phyloP scores from a whole-genome alignment of 2,329 filamentous ascomycete genomes.

The Xylariaceae sp. region DNA sequence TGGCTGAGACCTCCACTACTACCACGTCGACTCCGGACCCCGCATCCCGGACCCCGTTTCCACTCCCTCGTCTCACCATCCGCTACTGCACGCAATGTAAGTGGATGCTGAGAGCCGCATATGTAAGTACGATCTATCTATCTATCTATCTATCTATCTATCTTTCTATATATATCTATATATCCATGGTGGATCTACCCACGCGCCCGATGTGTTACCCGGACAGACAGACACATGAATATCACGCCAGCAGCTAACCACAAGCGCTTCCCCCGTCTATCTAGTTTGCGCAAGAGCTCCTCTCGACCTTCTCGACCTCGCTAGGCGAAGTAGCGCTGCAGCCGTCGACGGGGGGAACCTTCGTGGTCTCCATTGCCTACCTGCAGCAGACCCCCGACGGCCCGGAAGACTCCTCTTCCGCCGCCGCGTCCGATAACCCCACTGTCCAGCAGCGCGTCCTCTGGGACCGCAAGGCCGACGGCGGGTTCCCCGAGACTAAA shows the following conservation, averaged over 20 bases:
- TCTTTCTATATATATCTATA: not conserved
- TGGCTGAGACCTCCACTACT: constrained; percentile 27
- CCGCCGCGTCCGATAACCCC: constrained; percentile 39
- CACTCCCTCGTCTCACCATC: constrained; percentile 78
- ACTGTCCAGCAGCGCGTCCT: constrained; percentile 55
- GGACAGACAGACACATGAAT: not conserved
- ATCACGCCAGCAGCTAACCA: constrained; percentile 10
- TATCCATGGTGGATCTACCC: not conserved
- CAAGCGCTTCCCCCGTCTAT: not conserved
- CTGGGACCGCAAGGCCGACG: constrained; percentile 87
- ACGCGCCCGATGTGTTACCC: not conserved
- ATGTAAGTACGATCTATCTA: constrained; percentile 59
- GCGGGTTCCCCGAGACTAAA: constrained; percentile 93
- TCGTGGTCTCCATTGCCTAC: constrained; percentile 69
- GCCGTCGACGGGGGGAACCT: constrained; percentile 82
- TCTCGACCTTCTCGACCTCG: constrained; percentile 84
- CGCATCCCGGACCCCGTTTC: constrained; percentile 31
- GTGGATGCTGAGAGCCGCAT: constrained; percentile 86
- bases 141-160: constrained; percentile 8
- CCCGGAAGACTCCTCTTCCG: constrained; percentile 15
- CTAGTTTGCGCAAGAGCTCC: constrained; percentile 90
- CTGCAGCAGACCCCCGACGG: constrained; percentile 22
- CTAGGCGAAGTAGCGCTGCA: constrained; percentile 88
- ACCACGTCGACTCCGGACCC: constrained; percentile 18
- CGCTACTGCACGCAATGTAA: constrained; percentile 92